Conservation (phyloP, 1,284 basidiomycete genomes). For the Ganoderma lucidum region DNA sequence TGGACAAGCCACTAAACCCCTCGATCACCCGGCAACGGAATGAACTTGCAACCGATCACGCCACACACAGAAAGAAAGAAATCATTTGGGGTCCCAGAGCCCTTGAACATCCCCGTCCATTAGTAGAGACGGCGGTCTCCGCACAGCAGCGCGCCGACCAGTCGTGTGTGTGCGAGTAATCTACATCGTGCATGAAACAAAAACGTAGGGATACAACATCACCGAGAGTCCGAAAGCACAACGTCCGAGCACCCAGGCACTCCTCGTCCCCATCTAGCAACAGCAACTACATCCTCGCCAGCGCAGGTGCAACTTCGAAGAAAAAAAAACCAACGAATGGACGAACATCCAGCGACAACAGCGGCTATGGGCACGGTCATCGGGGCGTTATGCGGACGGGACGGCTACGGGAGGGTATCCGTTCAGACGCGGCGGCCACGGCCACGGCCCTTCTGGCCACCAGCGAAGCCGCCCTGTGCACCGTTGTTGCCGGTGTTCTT, state of each 20-base stretch:
- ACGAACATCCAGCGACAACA: background rate
- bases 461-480: constrained; percentile 29
- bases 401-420: background rate
- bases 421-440: background rate
- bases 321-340: background rate
- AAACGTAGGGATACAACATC: constrained; percentile 22
- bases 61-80: background rate
- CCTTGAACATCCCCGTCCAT: constrained; percentile 24
- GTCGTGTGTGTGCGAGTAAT: constrained; percentile 18
- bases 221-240: constrained; percentile 14
- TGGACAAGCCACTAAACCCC: no score
- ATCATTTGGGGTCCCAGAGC: constrained; percentile 21
- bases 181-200: constrained; percentile 21
- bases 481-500: constrained; percentile 32
- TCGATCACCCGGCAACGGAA: background rate
- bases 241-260: constrained; percentile 16
- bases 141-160: constrained; percentile 34
- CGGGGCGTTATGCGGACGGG: constrained; percentile 4
- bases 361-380: background rate
- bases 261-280: constrained; percentile 4
- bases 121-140: constrained; percentile 28
- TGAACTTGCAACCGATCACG: background rate
- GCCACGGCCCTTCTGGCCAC: constrained; percentile 9
- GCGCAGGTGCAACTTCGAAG: background rate
- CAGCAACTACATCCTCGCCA: background rate